Evolutionary conservation across 805 yeast species (phyloP), one percentile per base, ranked within the genome.

Genomic region (Suhomyces kilbournensis): DNA sequence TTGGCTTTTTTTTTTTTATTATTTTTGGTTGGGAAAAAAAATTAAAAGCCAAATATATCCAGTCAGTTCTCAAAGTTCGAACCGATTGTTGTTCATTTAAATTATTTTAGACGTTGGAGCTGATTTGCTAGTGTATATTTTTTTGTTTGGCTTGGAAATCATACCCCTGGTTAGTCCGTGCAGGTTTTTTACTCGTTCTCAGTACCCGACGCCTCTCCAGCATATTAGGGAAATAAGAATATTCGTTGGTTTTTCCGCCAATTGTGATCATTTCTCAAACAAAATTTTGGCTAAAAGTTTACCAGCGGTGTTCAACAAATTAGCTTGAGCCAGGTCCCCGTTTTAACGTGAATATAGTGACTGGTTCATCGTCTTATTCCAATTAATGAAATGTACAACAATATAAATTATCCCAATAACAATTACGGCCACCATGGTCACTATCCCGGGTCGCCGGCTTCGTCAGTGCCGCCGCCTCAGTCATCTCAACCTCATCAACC

Each of bases 331-430:
- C n/a, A n/a, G 40, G 17, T 14, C 34, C 34, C 17, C 40, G 10
- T 35, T 35, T 34, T 34, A 34, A 12, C 17, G 20, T 38, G 42
- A 19, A 38, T 17, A 38, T 38, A 38, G 42, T 38, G 42, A 38
- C 42, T 35, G 40, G 40, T 35, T 35, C 42, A 38, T 38, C 42
- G 17, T 20, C 26, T 20, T n/a, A 28, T 28, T 32, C 17, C 17
- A n/a, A 42, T 42, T 22, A 7, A 42, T 42, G 45, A 23, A 30
- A 46, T 46, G 48, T 46, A 46, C 40, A 46, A 46, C 40, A 44
- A 44, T 17, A 32, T 25, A 12, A 46, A 17, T 26, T 32, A 46
- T 42, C 30, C 45, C 26, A 42, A 38, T 19, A 38, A 38, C 42
- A 38, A 38, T 38, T 38, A 38, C 32, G 32, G 44, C 22, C 50